Evolutionary conservation across 164 flowering plant species (phyloP), one percentile per base, ranked within the genome.

Genomic region (Umbilicus rupestris): DNA sequence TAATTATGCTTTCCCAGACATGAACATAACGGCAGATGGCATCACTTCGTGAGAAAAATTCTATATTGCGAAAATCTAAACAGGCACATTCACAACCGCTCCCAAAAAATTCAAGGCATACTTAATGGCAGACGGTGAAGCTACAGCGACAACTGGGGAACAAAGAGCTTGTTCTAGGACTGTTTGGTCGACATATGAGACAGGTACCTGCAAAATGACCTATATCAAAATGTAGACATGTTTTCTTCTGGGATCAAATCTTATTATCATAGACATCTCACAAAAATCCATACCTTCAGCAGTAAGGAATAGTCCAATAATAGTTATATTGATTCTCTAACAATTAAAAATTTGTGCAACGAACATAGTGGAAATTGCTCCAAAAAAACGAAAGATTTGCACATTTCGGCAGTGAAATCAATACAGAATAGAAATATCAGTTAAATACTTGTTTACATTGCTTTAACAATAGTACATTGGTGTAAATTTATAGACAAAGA

Each of bases 91-190:
- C 45, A 35, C 26, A 55, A 12, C 15, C 17, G 26, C 65, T 9
- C 29, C 19, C 58, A 42, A 65, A 19, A 39, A 59, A 42, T n/a
- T n/a, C n/a, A n/a, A n/a, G n/a, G n/a, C 72, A 65, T 72, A 88
- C 99, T 83, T 73, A 71, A 91, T 63, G 49, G 97, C 88, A 66
- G 97, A 94, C 74, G 99, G 97, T 30, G 99, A 94, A 66, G 96
- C 97, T 47, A 90, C 88, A 11, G 97, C 80, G 69, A 91, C 77
- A 73, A 94, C 97, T 35, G 96, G 97, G 66, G 78, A 77, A 77
- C 84, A 76, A 64, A 85, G 76, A 67, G 99, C 96, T 68, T 76
- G 78, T 65, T 82, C 69, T 17, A 89, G 69, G 64, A 84, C 72
- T 42, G 60, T 65, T 64, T 74, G 76, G 60, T 91, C 95, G 62